Evolutionary conservation across 495 filamentous ascomycete species (phyloP).

Genomic region (Penicillium mononematosum): DNA sequence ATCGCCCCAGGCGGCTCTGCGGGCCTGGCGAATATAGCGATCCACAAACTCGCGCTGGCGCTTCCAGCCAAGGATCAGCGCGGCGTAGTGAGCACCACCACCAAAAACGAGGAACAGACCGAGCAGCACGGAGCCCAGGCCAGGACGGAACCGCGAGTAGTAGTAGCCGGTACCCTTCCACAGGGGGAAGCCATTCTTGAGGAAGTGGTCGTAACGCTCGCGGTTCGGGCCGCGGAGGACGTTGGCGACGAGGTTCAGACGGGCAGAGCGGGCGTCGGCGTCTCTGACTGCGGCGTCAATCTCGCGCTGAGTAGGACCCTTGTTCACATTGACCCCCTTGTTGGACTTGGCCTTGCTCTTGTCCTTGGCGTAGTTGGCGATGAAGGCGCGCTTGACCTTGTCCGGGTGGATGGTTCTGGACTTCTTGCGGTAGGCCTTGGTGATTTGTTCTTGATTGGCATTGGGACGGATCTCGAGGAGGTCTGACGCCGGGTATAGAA

Average conservation of each 20-base stretch:
- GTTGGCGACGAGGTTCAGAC: conserved; percentile 76
- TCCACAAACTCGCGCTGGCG: conserved; percentile 87
- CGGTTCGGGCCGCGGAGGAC: conserved; percentile 77
- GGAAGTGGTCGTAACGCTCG: conserved; percentile 93
- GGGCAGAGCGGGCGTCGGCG: conserved; percentile 75
- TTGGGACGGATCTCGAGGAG: conserved; percentile 73
- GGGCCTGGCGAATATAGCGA: conserved; percentile 85
- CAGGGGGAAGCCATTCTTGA: conserved; percentile 87
- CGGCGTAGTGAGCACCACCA: conserved; percentile 80
- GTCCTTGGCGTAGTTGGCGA: conserved; percentile 66
- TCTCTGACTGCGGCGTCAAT: conserved; percentile 71
- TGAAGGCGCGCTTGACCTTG: conserved; percentile 84
- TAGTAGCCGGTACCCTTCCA: conserved; percentile 99
- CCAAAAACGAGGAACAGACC: conserved; percentile 84
- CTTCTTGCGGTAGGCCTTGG: conserved; percentile 89
- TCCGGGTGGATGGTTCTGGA: conserved; percentile 83
- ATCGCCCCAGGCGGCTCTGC: conserved; percentile 86
- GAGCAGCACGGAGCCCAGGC: conserved; percentile 75
- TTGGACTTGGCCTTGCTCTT: conserved; percentile 53
- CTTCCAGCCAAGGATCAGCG: conserved; percentile 79
- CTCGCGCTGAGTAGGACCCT: conserved; percentile 68
- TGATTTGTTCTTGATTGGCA: conserved; percentile 84
- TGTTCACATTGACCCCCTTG: conserved; percentile 65
- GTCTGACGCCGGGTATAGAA: conserved; percentile 42
- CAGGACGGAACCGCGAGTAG: conserved; percentile 89